phyloP scores from a whole-genome alignment of 805 yeast species.

The Candida xyloterini region DNA sequence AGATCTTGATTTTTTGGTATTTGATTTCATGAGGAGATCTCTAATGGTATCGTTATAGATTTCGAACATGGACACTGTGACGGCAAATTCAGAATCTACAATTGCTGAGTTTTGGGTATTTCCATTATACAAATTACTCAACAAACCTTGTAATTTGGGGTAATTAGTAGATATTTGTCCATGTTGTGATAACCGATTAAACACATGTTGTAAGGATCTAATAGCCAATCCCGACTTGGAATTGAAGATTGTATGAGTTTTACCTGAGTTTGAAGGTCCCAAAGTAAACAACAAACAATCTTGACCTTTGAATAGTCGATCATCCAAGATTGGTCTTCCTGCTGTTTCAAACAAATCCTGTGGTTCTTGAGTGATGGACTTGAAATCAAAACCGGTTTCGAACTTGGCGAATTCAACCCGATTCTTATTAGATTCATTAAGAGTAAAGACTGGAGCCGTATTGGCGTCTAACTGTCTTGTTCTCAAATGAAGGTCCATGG shows the following conservation, averaged over 20 bases:
- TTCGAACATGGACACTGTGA: constrained; percentile 53
- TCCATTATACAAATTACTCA: constrained; percentile 16
- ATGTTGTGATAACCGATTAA: constrained; percentile 15
- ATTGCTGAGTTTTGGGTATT: background rate
- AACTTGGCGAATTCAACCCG: constrained; percentile 27
- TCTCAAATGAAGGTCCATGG: constrained; percentile 32
- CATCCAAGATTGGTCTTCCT: constrained; percentile 34
- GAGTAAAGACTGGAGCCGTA: constrained; percentile 17
- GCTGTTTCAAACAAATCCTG: constrained; percentile 36
- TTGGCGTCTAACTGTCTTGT: constrained; percentile 33
- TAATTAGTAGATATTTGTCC: constrained; percentile 11
- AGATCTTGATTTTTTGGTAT: constrained; percentile 21
- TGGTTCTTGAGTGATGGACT: constrained; percentile 30
- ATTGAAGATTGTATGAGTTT: constrained; percentile 36
- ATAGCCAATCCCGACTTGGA: constrained; percentile 18
- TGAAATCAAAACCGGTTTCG: constrained; percentile 28
- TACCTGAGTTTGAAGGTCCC: constrained; percentile 56
- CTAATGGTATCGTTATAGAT: constrained; percentile 45
- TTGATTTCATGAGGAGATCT: constrained; percentile 35
- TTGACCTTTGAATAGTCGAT: constrained; percentile 27
- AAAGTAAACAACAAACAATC: constrained; percentile 46
- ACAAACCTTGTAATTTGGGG: constrained; percentile 4
- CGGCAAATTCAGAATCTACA: constrained; percentile 28
- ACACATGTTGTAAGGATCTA: constrained; percentile 24
- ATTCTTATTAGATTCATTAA: constrained; percentile 13